Base-by-base conservation (phyloP, 2,329 filamentous ascomycete species). In the Cladosporium sp. region DNA sequence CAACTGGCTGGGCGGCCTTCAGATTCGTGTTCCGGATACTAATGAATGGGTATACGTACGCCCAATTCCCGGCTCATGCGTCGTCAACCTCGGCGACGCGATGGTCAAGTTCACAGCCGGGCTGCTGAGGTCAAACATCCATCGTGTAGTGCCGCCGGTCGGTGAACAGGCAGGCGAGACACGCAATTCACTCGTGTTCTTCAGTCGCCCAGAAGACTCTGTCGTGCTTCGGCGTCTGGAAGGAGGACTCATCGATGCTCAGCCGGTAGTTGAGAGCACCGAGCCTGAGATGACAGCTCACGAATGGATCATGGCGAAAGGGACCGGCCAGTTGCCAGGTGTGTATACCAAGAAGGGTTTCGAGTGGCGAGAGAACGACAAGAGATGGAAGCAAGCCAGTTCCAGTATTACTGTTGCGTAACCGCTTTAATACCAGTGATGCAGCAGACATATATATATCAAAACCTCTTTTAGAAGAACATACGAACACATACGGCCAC, bases 101-200 rank as follows among this genome's bases (percentile, higher is more conserved):
- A 59, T 76, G 52, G 71, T 75, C 10, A 72, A 75, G 56, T 73
- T 76, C 57, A 72, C 71, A 0, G 67, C 62, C 1, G 74, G 73
- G 0, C 54, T 62, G 9, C 49, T 75, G 56, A 59, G 68, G 22
- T 63, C 60, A 22, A 71, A 64, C 54, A 53, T 63, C 6, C 78
- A 81, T 62, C 70, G 78, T 2, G 77, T 81, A 28, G 72, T 74
- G 9, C 67, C 68, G 22, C 72, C 77, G 32, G 74, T 76, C 0
- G 75, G 76, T 0, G 59, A 63, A 9, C 78, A 81, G 61, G 69
- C 62, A 4, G 63, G 66, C 14, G 54, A 52, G n/a, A 72, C 68
- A 16, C 66, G 79, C 51, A 77, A 74, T 59, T 79, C 76, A 62
- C 58, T 81, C n/a, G 78, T 80, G 8, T 81, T 80, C 59, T 81